Evolutionary conservation across 345 rosid genomes (phyloP).

Genomic region (Corymbia maculata): DNA sequence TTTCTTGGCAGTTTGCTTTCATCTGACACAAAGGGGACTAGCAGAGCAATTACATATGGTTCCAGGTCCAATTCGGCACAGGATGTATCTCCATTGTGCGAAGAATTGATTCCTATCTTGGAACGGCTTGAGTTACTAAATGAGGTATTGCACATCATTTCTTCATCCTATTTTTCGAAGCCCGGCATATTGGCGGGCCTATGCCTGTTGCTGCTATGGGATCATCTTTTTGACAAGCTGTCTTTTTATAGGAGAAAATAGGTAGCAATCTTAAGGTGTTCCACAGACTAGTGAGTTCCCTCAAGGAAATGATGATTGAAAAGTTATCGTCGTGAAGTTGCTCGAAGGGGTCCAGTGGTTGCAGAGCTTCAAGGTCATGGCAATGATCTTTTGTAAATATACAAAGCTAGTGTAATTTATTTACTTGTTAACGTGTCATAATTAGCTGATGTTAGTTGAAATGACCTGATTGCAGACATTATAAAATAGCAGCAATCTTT

Average conservation of each 20-base stretch:
- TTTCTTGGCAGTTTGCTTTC: slow-evolving; percentile 32
- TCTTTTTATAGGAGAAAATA: slow-evolving; percentile 45
- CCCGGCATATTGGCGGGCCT: neutral
- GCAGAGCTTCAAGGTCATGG: neutral
- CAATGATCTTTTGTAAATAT: neutral
- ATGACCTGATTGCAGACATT: neutral
- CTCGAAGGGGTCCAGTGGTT: neutral
- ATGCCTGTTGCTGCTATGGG: neutral
- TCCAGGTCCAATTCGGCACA: slow-evolving; percentile 25
- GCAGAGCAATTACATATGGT: slow-evolving; percentile 27
- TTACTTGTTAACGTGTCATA: neutral
- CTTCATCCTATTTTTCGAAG: neutral
- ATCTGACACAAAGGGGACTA: slow-evolving; percentile 18
- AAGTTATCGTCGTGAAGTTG: slow-evolving; percentile 10
- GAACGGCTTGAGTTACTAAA: slow-evolving; percentile 75
- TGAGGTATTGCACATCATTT: slow-evolving; percentile 40
- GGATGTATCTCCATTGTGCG: slow-evolving; percentile 38
- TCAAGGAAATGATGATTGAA: slow-evolving; percentile 68
- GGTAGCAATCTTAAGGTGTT: slow-evolving; percentile 77
- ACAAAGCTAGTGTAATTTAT: neutral
- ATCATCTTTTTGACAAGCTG: neutral
- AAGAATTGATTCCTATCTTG: slow-evolving; percentile 51
- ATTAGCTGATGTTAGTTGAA: neutral
- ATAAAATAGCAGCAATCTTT: neutral
- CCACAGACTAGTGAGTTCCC: slow-evolving; percentile 57